Base-by-base conservation (phyloP, 179 eudicot genomes). In the Beta corolliflora region DNA sequence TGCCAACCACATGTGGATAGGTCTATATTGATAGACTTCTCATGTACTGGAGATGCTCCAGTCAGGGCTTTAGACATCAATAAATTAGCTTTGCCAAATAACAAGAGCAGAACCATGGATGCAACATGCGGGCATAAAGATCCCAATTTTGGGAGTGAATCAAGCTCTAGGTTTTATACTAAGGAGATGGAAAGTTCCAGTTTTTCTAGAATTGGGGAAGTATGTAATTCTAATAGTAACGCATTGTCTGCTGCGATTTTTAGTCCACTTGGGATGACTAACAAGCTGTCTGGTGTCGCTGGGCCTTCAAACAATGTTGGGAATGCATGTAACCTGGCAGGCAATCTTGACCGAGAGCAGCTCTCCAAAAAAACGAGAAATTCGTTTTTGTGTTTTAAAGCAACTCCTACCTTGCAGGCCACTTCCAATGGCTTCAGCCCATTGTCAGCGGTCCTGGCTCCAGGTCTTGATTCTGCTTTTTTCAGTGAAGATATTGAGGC, bases 121-220 rank as follows among this genome's bases (percentile, higher is more conserved):
- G 73, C 81, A 41, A 81, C 75, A 67, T 53, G 31, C 83, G 85
- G 73, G 60, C 53, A 77, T 78, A 64, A 67, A 75, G 65, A 70
- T 77, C 76, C 76, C 44, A 82, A 9, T 63, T 44, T 67, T 81
- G 82, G 82, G 64, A 79, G 85, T 81, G 89, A 83, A 79, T 73
- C 82, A 58, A 82, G 85, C 78, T 84, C 66, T 75, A 75, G 71
- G 75, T 70, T 79, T 79, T 80, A 72, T 55, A 75, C 81, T 25
- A 82, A 80, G 61, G 83, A 78, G 65, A 71, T 83, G 84, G 90
- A 82, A 67, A 81, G 58, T 75, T 56, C 80, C 59, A 83, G 86
- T 56, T 56, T 63, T 60, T 54, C 75, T 56, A 77, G 75, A 80
- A 46, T 54, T 73, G 79, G 72, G 44, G 53, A 78, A 65, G 44